Evolutionary conservation across 805 yeast genomes (phyloP), one percentile per base, ranked within the genome.

Genomic region (Sungouiozyma intestinalis): DNA sequence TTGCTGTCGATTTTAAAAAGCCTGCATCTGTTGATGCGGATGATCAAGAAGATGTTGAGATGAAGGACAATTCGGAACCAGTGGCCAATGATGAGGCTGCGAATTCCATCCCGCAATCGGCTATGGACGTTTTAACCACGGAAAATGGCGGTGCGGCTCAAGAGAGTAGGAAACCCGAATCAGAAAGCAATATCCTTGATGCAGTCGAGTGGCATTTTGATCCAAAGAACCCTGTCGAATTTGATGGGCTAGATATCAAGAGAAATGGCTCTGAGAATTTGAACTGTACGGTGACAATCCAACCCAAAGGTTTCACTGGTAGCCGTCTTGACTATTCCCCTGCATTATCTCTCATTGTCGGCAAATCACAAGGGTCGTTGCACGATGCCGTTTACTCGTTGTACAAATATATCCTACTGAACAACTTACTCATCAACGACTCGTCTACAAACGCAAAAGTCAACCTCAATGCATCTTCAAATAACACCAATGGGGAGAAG

Each of bases 191-290:
- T n/a, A 54, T 56, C 18, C 41, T 42, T 6, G 62, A 57, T 44
- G 57, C 57, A 13, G 76, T 90, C 36, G 97, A 92, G 62, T 92
- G 98, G 98, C 88, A 87, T 61, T 88, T 81, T 50, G 81, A 79
- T 45, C 63, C 71, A 4, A 61, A 62, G 33, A 57, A 62, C 43
- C 59, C 67, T 14, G 73, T 72, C 0, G 76, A 78, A 41, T 90
- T 90, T 58, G 97, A 92, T 61, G 97, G 94, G 1, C 64, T 92
- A 43, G 97, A 88, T 57, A 75, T 92, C 43, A 82, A 82, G 54
- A 76, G 98, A 53, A 67, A 73, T 15, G 97, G 97, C 2, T 64
- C 69, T 18, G 72, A 70, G 44, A 79, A 79, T 44, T 66, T 88
- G 39, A 70, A 74, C 36, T 76, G 84, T 39, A 76, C 76, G 43